Evolutionary conservation across 1,139 yeast species (phyloP), one percentile per base, ranked within the genome.

Genomic region (Meyerozyma guilliermondii): DNA sequence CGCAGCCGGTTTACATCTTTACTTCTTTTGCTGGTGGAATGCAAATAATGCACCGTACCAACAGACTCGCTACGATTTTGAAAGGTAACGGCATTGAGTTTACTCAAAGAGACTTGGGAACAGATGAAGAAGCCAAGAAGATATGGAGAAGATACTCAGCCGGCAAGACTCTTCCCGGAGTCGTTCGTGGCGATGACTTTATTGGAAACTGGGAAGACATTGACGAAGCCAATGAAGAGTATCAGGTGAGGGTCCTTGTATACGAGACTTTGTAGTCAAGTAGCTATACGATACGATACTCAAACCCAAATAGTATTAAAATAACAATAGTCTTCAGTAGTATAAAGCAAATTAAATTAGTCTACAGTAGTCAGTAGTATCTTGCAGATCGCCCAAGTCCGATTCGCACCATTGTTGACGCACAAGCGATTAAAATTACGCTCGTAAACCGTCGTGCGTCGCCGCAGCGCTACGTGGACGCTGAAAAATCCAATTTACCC

Each of bases 1-100:
- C 74, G 9, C 71, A 78, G 52, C 88, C 92, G 4, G 80, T 87
- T 26, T 87, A 81, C 59, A 62, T 91, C 27, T 89, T 74, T 66
- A 87, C 97, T 0, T 91, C 98, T 0, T 71, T 89, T 43, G 95
- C 96, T 0, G 95, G 96, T 27, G 95, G 95, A 1, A 84, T 83
- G 74, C 91, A 86, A 58, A 78, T 89, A 59, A 80, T 83, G 54
- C 78, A 84, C n/a, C 73, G 92, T 52, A 88, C 96, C 31, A 87
- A 86, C 59, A 70, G 92, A 44, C 68, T 92, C 45, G 77, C 78
- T 14, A 84, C 89, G 1, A 87, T 91, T 44, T 73, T 91, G 39
- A 76, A 80, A 35, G 94, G 92, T 2, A 87, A 88, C 60, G 76
- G 81, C 35, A 69, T 91, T 46, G 71, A 78, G 48, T 88, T 80